Base-by-base conservation (phyloP, 2,329 filamentous ascomycete species). In the Claviceps paspali region DNA sequence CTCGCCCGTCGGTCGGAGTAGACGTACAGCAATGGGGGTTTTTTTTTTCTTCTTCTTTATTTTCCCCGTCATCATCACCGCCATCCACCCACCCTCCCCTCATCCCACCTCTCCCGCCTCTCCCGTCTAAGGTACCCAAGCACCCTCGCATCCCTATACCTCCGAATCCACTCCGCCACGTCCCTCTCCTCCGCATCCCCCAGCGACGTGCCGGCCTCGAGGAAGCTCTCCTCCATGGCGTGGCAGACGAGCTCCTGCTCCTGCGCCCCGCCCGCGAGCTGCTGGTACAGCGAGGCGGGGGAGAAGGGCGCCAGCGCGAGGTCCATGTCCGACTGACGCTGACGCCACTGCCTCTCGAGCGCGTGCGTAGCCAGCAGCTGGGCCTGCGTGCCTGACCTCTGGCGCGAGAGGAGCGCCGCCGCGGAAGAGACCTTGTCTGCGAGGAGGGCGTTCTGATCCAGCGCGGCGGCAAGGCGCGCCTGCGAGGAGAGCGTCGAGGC, bases 31-130 rank as follows among this genome's bases (percentile, higher is more conserved):
- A 22, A 5, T 22, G 21, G n/a, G n/a, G n/a, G n/a, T n/a, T n/a
- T n/a, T n/a, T n/a, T n/a, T n/a, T n/a, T 22, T 8, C 21, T 22
- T 22, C 5, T 22, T 5, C 21, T 5, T 22, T 5, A 8, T 22
- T 5, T 22, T 22, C 21, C 21, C 21, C 21, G n/a, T n/a, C n/a
- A n/a, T 8, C 21, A 8, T 75, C 64, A 88, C 51, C 88, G 73
- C 91, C 91, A 96, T 1, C 91, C 91, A 9, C 88, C 88, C 24
- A 96, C 88, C 47, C 88, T 70, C 18, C 88, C 86, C 60, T 96
- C 88, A 55, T 96, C 91, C 91, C 91, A 96, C 49, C 91, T 71
- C 50, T 86, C 82, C 58, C 87, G 93, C 46, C 84, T 73, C 63
- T 96, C 91, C 52, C 79, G 76, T 40, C 91, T 70, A 38, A 87